Evolutionary conservation across 1,284 basidiomycete species (phyloP), one percentile per base, ranked within the genome.

Genomic region (Coriolopsis trogii): DNA sequence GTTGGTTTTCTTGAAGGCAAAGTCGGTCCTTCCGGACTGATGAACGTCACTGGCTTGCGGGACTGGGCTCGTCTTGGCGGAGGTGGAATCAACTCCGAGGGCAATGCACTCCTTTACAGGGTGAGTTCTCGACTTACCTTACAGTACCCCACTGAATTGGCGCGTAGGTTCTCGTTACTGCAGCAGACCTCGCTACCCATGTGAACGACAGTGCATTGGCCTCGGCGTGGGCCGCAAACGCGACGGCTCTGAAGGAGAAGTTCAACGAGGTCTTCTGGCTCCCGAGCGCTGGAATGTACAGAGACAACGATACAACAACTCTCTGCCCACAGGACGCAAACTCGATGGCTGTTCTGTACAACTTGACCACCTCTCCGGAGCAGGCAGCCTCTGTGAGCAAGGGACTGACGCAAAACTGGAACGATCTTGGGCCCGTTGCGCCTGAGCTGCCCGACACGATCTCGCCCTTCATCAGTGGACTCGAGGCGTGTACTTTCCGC

Each of bases 391-490:
- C 69, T 1, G 66, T 81, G 25, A 80, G 78, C 55, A 47, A 65
- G 25, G 77, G 75, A 0, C 65, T 81, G 33, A 73, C 71, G 21
- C 64, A 65, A 48, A 77, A 78, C 54, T 81, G 79, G 79, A 77
- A 74, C 34, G 71, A 74, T 4, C 67, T 78, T 20, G 79, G 79
- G 6, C 72, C 78, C 0, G 60, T 79, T 3, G 74, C 71, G 20
- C 78, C 79, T 4, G 79, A 81, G 64, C 62, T 81, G 12, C 76
- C 77, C 13, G 78, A 79, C 55, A 81, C 75, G 2, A 77, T 80
- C 20, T 74, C 76, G 28, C 77, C 78, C 4, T 81, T 80, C 61
- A 73, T 80, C 29, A 71, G 77, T 15, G 76, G 78, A 1, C 72
- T 80, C 38, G 78, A 81, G 70, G 78, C 78, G 41, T 29, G 41